These are phyloP conservation scores for Ascochyta clinopodiicola DNA, from an alignment of 2,329 filamentous ascomycete species.

Conservation along the genomic window DNA sequence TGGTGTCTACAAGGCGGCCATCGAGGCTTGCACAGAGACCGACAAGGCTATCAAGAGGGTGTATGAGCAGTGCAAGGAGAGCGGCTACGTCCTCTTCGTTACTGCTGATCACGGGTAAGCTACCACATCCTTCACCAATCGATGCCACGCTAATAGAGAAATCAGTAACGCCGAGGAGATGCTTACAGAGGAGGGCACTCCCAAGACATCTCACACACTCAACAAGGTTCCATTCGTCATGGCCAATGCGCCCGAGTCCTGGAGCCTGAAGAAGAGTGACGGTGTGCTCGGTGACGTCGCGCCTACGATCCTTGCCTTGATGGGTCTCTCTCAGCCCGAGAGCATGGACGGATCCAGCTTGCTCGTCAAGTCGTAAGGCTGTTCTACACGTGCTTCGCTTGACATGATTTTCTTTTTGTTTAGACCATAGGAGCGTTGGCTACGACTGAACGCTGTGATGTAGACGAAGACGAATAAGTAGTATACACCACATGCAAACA, in stretches of 20 bases:
- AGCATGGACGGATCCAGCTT: constrained; percentile 92
- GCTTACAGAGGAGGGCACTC: constrained; percentile 93
- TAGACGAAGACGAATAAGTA: constrained; percentile 22
- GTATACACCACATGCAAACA: background rate
- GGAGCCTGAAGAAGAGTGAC: constrained; percentile 80
- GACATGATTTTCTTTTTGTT: constrained; percentile 14
- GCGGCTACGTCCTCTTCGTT: constrained; percentile 92
- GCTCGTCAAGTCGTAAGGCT: constrained; percentile 70
- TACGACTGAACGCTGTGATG: constrained; percentile 17
- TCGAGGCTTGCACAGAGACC: constrained; percentile 82
- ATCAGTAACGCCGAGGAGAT: constrained; percentile 92
- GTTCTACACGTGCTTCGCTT: background rate
- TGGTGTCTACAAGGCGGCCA: constrained; percentile 92
- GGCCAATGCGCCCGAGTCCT: constrained; percentile 92
- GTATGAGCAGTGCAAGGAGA: constrained; percentile 90
- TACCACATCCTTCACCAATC: background rate
- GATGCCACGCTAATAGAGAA: constrained; percentile 29
- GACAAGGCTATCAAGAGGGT: constrained; percentile 94
- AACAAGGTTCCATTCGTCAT: constrained; percentile 99
- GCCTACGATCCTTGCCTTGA: constrained; percentile 86
- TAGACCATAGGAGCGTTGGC: constrained; percentile 15
- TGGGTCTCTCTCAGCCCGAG: constrained; percentile 88
- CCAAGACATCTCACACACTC: constrained; percentile 96
- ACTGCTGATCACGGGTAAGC: constrained; percentile 88
- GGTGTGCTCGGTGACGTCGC: constrained; percentile 97